Conservation (phyloP, 306 rosid species). For the Hylodesmum podocarpum region DNA sequence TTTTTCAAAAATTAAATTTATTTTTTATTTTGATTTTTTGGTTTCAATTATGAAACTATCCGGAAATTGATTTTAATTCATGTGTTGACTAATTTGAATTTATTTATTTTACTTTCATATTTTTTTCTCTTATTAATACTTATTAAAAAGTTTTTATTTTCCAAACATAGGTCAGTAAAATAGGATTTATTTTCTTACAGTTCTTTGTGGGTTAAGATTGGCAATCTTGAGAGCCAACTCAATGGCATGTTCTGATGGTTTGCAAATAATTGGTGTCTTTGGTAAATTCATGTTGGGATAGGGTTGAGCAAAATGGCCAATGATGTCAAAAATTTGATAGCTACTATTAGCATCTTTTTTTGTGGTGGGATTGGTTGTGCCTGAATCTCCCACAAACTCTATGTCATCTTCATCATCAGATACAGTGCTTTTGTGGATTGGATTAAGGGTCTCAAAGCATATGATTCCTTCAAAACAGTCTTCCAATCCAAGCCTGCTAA, state of each 20-base stretch:
- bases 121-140: no score
- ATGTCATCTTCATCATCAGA: conserved; percentile 72
- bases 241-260: conserved; percentile 72
- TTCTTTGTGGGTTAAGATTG: conserved; percentile 76
- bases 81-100: no score
- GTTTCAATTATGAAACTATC: no score
- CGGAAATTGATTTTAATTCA: no score
- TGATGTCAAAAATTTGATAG: conserved; percentile 73
- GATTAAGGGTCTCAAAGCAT: conserved; percentile 95
- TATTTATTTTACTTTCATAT: no score
- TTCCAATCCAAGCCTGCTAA: conserved; percentile 83
- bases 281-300: conserved; percentile 55
- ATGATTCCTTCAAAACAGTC: conserved; percentile 91
- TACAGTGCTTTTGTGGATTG: conserved; percentile 48
- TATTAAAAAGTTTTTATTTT: no score
- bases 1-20: no score
- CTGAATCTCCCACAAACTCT: conserved; percentile 64
- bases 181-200: conserved; percentile 52
- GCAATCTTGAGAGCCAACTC: conserved; percentile 81
- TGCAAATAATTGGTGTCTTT: conserved; percentile 85
- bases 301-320: conserved; percentile 62
- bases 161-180: no score
- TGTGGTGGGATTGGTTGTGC: conserved; percentile 26
- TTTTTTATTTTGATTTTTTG: no score
- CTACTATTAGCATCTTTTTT: conserved; percentile 12